Base-by-base conservation (phyloP, 495 filamentous ascomycete species). In the Penicillium simplicissimum region DNA sequence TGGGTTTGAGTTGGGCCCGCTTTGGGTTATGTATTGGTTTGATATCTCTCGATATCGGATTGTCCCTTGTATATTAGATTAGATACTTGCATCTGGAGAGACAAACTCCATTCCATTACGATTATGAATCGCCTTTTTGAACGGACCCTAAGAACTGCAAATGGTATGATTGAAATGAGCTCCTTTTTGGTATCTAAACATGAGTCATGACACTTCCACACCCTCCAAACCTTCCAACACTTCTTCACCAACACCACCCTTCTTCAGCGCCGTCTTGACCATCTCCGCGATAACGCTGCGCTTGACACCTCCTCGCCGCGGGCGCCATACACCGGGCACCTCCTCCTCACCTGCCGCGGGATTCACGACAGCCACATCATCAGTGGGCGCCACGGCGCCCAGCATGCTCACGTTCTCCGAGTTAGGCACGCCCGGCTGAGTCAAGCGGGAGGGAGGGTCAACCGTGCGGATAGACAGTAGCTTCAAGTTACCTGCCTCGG, bases 191-290 rank as follows among this genome's bases (percentile, higher is more conserved):
- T 11, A 36, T 35, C 23, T 53, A 43, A 34, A 52, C n/a, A 51
- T 34, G 43, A 17, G 52, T 77, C 67, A 79, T 51, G 70, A 64
- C 36, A 81, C 76, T 51, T 79, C 70, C 36, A 81, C 77, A 17
- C 80, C 82, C 70, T 90, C 88, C 67, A 97, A 73, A 6, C 88
- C 92, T 55, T 86, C 85, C 61, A 96, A 74, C 2, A 97, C 90
- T 75, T 97, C 92, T 62, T 91, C 89, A 14, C 88, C 91, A 31
- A 96, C 87, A 25, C 92, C 92, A 1, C 90, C 90, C 62, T 79
- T 79, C 63, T 86, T 80, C 52, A 91, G 61, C 40, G 88, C 85
- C 69, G 86, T 84, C 66, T 82, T 79, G 10, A 91, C 79, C 81
- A 96, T 87, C 58, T 80, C 79, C 19, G 82, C 79, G 65, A 96